Base-by-base conservation (phyloP, 169 alveolate species). In the Cryptosporidium sp. region DNA sequence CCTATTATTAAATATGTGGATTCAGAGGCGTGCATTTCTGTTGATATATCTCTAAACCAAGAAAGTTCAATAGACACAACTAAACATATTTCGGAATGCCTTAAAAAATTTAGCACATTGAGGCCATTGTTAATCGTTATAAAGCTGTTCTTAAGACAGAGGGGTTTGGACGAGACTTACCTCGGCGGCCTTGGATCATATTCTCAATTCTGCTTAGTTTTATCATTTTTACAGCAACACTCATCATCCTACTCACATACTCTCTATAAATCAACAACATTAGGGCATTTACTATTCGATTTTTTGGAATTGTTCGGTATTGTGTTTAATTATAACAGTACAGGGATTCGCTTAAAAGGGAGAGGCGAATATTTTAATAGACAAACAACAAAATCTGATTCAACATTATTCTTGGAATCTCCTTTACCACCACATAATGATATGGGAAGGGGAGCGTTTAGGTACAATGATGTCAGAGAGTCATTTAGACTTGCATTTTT, bases 171-270 rank as follows among this genome's bases (percentile, higher is more conserved):
- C 55, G 93, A 92, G 58, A 91, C 94, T 12, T 87, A 85, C 62
- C 75, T 68, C 18, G 94, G 94, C 12, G 94, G 94, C 18, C 86
- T 92, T 55, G 94, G 94, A 31, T 89, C 94, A 9, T 92, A 89
- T 58, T 69, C 92, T 21, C 92, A 89, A 51, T 92, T 92, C 41
- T 80, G 86, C 18, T 67, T 92, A 70, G 93, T 86, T 39, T 67
- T 86, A 21, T 65, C 92, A 41, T 86, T 86, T 84, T 39, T 86
- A 16, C 92, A 86, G 67, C 92, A 86, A 39, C 92, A 86, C 45
- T 69, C 87, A 14, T 73, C 87, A n/a, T 86, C 92, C 9, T 86
- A 86, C 41, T 71, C 92, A n/a, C 84, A 37, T 14, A 39, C 84
- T 31, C 39, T 69, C 29, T 41, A 70, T 37, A 69, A 69, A 37